phyloP scores from a whole-genome alignment of 2,329 filamentous ascomycete genomes.

The Grosmannia serpens region DNA sequence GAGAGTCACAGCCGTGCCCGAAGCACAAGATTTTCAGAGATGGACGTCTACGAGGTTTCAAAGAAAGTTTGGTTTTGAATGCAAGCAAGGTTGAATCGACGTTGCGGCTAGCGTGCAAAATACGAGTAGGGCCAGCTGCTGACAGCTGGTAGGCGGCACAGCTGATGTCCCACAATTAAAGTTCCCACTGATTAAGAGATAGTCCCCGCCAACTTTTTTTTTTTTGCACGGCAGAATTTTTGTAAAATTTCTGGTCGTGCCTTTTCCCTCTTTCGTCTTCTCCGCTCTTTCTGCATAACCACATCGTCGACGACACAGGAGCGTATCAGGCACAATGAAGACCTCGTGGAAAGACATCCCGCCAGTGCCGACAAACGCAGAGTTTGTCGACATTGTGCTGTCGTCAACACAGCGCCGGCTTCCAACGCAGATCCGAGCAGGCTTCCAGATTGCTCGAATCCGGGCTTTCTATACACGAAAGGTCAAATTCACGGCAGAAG shows the following conservation, averaged over 20 bases:
- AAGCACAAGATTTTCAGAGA: background rate
- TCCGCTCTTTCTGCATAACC: background rate
- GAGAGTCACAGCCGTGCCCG: background rate
- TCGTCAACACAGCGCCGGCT: conserved; percentile 85
- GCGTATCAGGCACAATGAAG: conserved; percentile 10
- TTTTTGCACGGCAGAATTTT: conserved; percentile 5
- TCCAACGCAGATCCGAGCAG: conserved; percentile 79
- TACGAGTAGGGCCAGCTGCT: background rate
- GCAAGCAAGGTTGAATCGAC: no score
- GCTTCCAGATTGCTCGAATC: conserved; percentile 93
- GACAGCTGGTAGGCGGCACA: background rate
- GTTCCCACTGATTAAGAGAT: background rate
- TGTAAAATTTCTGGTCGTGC: background rate
- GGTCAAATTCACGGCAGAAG: conserved; percentile 93
- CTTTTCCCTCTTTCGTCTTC: background rate
- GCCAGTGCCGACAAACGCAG: conserved; percentile 81
- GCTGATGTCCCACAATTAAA: background rate
- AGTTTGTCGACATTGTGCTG: conserved; percentile 96
- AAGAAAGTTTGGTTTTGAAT: no score
- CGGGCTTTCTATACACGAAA: conserved; percentile 90
- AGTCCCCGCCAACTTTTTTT: conserved; percentile 5
- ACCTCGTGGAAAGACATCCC: conserved; percentile 58
- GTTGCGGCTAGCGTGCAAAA: background rate
- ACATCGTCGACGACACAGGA: background rate
- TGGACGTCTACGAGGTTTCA: background rate